Conservation (phyloP, 768 basidiomycete genomes). For the Jaapia argillacea region DNA sequence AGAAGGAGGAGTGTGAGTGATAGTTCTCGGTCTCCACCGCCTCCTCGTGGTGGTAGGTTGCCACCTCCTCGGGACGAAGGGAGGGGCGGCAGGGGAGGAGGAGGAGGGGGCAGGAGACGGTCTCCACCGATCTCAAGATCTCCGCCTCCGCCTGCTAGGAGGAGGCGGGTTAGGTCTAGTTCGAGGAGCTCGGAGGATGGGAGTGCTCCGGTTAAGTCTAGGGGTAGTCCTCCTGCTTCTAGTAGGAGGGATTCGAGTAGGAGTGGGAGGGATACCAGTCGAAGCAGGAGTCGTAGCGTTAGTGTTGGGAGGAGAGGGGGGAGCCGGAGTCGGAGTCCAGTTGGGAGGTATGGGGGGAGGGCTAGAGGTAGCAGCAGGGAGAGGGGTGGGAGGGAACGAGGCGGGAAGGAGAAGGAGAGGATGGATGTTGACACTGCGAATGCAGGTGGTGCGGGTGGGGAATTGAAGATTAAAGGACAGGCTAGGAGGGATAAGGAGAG, state of each 20-base stretch:
- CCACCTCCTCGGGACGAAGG: too few relatives aligned
- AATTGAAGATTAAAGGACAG: slow-evolving; percentile 73
- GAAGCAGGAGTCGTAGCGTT: slow-evolving; percentile 1
- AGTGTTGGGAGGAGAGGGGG: slow-evolving; percentile 7
- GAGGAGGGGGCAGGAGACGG: slow-evolving; percentile 12
- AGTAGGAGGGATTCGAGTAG: slow-evolving; percentile 7
- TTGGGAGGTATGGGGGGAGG: too few relatives aligned
- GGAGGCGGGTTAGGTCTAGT: slow-evolving; percentile 6
- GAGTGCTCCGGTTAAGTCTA: too few relatives aligned
- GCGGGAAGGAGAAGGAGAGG: slow-evolving; percentile 8
- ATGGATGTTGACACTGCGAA: slow-evolving; percentile 12
- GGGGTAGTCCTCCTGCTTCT: too few relatives aligned
- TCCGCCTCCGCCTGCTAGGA: slow-evolving; percentile 16
- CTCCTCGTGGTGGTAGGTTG: slow-evolving; percentile 26
- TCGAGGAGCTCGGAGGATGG: too few relatives aligned
- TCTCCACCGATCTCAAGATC: slow-evolving; percentile 27
- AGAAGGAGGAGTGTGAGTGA: slow-evolving; percentile 16
- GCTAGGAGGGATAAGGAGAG: slow-evolving; percentile 42
- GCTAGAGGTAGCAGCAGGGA: too few relatives aligned
- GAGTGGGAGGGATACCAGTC: slow-evolving; percentile 1
- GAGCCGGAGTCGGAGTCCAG: slow-evolving; percentile 6
- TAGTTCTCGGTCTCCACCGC: slow-evolving; percentile 32
- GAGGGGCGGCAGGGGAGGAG: slow-evolving; percentile 22
- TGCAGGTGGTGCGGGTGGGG: slow-evolving; percentile 30
- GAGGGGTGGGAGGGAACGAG: neutral